phyloP scores from a whole-genome alignment of 179 eudicot genomes.

The Gypsophila paniculata region DNA sequence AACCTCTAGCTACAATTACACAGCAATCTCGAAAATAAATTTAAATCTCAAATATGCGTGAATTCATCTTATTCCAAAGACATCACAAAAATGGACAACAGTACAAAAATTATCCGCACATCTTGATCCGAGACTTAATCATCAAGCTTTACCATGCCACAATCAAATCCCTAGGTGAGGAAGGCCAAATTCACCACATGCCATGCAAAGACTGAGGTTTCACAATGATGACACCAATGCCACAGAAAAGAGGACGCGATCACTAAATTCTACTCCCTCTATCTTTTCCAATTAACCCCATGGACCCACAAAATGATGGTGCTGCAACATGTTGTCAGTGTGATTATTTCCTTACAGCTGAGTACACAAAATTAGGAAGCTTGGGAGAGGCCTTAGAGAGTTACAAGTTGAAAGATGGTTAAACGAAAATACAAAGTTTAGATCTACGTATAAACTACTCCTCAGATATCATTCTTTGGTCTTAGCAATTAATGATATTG shows the following conservation, averaged over 20 bases:
- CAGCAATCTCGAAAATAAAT: too few relatives aligned
- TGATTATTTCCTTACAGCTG: not conserved
- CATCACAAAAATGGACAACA: not conserved
- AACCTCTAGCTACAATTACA: too few relatives aligned
- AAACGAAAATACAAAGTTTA: not conserved
- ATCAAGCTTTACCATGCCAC: too few relatives aligned
- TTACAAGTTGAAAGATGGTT: not conserved
- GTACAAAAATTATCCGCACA: not conserved
- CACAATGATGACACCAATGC: not conserved
- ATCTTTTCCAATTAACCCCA: too few relatives aligned
- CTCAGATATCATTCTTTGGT: not conserved
- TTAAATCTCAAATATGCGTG: not conserved
- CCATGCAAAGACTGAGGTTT: not conserved
- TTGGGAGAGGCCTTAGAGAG: not conserved
- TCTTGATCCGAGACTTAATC: not conserved
- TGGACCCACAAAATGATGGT: too few relatives aligned
- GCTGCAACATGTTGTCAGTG: not conserved
- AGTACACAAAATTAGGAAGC: not conserved
- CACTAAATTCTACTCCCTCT: too few relatives aligned
- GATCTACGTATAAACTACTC: not conserved
- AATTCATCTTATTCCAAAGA: not conserved
- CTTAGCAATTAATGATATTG: not conserved
- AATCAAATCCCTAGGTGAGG: not conserved
- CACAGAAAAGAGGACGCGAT: not conserved
- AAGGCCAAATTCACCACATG: not conserved